Conservation (phyloP, 2,329 filamentous ascomycete species). For the Penicillium sp. region DNA sequence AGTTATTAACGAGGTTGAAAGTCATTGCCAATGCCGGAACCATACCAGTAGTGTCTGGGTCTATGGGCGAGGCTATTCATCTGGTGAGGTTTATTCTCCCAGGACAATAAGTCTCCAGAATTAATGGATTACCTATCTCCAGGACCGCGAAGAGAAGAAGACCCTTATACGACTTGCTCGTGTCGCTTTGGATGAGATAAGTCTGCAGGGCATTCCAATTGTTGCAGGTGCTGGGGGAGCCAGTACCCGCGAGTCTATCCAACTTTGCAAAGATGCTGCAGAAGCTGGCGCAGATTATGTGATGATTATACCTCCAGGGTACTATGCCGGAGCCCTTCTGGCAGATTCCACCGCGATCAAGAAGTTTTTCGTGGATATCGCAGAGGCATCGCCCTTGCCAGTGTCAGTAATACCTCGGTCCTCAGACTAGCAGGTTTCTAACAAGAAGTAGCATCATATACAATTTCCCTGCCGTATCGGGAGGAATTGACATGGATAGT, state of each 20-base stretch:
- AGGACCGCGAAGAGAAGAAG: not conserved
- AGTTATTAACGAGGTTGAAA: not conserved
- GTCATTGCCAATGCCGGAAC: not conserved
- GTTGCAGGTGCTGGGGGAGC: not conserved
- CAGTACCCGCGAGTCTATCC: not conserved
- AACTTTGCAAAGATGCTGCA: constrained; percentile 1
- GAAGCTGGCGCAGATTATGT: not conserved
- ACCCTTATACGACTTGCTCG: not conserved
- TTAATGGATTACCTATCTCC: not conserved
- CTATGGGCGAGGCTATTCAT: constrained; percentile 1
- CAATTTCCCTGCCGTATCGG: not conserved
- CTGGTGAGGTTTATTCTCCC: not conserved
- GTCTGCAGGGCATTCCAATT: not conserved
- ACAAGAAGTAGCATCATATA: not conserved
- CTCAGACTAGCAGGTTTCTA: not conserved
- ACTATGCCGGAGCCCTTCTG: not conserved
- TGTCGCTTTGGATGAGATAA: not conserved
- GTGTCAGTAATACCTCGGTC: not conserved
- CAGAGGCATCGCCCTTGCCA: not conserved
- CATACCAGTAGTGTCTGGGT: not conserved
- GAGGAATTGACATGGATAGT: constrained; percentile 1
- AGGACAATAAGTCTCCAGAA: not conserved
- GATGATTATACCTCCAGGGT: not conserved
- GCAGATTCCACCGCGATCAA: not conserved
- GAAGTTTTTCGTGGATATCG: not conserved